Evolutionary conservation across 2,329 filamentous ascomycete genomes (phyloP).

Genomic region (Cytospora piceae): DNA sequence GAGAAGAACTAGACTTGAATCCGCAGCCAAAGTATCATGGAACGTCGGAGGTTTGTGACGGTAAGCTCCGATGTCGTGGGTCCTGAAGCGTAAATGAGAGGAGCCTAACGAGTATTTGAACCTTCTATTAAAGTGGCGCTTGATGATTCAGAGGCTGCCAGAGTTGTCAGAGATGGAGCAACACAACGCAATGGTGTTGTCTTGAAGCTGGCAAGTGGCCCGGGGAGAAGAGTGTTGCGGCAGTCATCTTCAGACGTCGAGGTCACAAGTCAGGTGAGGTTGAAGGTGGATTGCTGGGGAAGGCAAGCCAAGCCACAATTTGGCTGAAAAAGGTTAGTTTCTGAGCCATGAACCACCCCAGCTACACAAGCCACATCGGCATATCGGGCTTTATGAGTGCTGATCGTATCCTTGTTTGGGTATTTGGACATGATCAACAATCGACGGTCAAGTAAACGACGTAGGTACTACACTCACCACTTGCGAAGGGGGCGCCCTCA

Average conservation of each 20-base stretch:
- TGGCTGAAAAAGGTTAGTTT: not conserved
- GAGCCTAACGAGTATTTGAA: too few species aligned
- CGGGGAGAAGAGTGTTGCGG: not conserved
- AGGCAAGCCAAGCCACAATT: not conserved
- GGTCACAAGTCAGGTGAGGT: not conserved
- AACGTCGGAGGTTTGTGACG: constrained; percentile 13
- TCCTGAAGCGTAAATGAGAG: too few species aligned
- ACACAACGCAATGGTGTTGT: not conserved
- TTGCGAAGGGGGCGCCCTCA: too few species aligned
- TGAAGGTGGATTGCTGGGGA: not conserved
- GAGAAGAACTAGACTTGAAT: not conserved
- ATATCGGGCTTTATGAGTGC: constrained; percentile 10
- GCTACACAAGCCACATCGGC: constrained; percentile 7
- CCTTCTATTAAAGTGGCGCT: not conserved
- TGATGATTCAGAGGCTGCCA: not conserved
- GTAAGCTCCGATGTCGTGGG: constrained; percentile 16
- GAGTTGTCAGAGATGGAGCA: not conserved
- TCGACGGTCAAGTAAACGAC: not conserved
- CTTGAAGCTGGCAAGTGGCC: too few species aligned
- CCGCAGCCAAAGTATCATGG: not conserved
- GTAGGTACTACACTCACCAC: not conserved
- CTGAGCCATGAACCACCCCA: not conserved
- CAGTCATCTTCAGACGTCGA: not conserved
- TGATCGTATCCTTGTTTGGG: not conserved
- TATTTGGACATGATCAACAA: not conserved